Base-by-base conservation (phyloP, 495 filamentous ascomycete species). In the Apodospora peruviana region DNA sequence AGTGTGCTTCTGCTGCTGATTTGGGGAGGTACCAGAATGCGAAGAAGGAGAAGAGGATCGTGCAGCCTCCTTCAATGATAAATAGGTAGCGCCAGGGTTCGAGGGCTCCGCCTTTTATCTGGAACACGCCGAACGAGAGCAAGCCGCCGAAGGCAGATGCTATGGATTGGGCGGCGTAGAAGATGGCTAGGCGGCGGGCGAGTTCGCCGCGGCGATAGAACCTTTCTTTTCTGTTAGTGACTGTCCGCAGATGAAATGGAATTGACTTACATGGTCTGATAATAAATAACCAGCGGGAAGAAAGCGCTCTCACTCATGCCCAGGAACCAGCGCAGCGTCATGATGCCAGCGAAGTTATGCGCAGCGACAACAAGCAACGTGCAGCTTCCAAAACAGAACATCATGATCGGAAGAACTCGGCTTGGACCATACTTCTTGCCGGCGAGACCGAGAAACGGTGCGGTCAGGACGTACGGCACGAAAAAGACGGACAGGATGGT, bases 191-290 rank as follows among this genome's bases (percentile, higher is more conserved):
- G 3, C 87, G 83, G 17, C 86, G 72, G 5, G 86, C 87, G 8
- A 91, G 71, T 58, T 90, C 86, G n/a, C 80, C 79, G 29, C 87
- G 80, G 19, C 83, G 79, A 56, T 90, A 90, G 62, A 91, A 90
- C 1, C 48, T 51, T n/a, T 37, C 2, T 24, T 25, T 14, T 14
- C 14, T n/a, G 14, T 36, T 17, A 25, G 39, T 14, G 5, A 1
- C 17, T 23, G 19, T 38, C 27, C 35, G 17, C 35, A 7, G 5
- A 37, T 14, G 5, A 16, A 5, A 37, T 16, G 22, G 21, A 11
- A 22, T 9, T 16, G 7, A 41, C 37, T 41, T 7, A 48, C 46
- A 41, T 48, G 1, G 68, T 72, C 29, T 68, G 68, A 40, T 75
- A 76, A 48, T 72, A 77, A 55, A 76, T 77, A 19, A 76, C 85